Base-by-base conservation (phyloP, 202 grass and related monocot species). In the Tripidium arundinaceum region DNA sequence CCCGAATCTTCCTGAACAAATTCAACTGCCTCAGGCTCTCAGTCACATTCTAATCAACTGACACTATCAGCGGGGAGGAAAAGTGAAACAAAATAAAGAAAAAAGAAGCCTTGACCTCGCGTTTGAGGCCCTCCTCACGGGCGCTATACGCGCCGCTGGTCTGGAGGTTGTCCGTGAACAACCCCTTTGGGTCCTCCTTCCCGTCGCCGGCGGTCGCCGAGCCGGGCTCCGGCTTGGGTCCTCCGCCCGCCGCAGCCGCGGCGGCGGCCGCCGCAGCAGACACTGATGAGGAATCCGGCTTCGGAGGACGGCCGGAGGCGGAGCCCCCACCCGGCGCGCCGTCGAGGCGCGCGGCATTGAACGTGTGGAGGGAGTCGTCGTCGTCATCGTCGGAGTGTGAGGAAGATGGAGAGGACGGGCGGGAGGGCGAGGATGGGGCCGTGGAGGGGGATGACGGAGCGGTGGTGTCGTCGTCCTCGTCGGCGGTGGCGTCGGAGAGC, bases 141-240 rank as follows among this genome's bases (percentile, higher is more conserved):
- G 90, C 92, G 83, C 86, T 96, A 68, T 99, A 99, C 6, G 96
- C 96, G 39, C 96, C 96, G 54, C 96, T 96, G 1, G 96, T 91
- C 85, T 99, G 96, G 83, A 99, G 91, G 66, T 93, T 99, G 54
- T 99, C 96, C 9, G 96, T 96, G 65, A 96, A 99, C 19, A 96
- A 78, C 13, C 90, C 91, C 84, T 99, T 99, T 19, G 86, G 27
- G 25, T 93, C 93, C 70, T 99, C 97, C 84, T 99, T 91, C 16
- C 90, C 90, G 81, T 96, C 79, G 73, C 90, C 52, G 37, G 84
- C 21, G 62, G 81, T 80, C 14, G 68, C 83, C 25, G 86, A 79
- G 39, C 77, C 72, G 5, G 72, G 46, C 16, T 92, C 93, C 3
- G 79, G 65, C 58, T 87, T 92, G 34, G 83, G 67, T 13, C 70